These are phyloP conservation scores for Mycena rebaudengoi DNA, from an alignment of 768 basidiomycete species.

Conservation along the genomic window DNA sequence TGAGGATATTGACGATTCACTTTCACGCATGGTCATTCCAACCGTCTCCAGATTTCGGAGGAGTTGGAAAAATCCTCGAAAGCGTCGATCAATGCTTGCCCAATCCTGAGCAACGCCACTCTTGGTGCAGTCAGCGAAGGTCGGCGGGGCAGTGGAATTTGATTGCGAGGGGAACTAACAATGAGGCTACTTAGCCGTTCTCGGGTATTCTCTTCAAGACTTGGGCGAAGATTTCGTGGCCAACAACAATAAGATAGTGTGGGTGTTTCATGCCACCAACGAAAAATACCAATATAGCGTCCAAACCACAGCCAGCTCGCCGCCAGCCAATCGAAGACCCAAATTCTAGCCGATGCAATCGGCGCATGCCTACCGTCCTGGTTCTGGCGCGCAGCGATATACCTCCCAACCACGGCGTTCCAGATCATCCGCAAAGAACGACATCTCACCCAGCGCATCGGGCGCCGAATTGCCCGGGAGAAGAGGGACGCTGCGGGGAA, in stretches of 20 bases:
- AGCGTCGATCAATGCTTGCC: background rate
- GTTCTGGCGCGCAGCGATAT: background rate
- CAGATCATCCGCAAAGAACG: background rate
- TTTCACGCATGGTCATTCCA: too few species aligned
- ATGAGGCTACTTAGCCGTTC: background rate
- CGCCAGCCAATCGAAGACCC: background rate
- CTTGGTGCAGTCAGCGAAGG: slow-evolving; percentile 2
- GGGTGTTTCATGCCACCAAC: too few species aligned
- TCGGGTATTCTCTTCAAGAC: background rate
- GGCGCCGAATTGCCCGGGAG: background rate
- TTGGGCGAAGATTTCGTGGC: background rate
- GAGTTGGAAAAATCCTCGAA: background rate
- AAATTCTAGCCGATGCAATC: slow-evolving; percentile 5
- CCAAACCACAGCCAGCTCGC: too few species aligned
- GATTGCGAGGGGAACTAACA: too few species aligned
- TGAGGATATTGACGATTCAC: background rate
- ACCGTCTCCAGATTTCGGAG: background rate
- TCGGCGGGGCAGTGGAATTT: background rate
- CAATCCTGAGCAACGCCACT: background rate
- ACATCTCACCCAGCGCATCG: background rate
- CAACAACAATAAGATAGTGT: background rate
- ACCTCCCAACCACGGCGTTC: slow-evolving; percentile 13
- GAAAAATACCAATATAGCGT: too few species aligned
- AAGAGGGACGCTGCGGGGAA: background rate
- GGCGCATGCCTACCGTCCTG: background rate